These are phyloP conservation scores for Ascochyta clinopodiicola DNA, from an alignment of 2,329 filamentous ascomycete species.

Conservation along the genomic window DNA sequence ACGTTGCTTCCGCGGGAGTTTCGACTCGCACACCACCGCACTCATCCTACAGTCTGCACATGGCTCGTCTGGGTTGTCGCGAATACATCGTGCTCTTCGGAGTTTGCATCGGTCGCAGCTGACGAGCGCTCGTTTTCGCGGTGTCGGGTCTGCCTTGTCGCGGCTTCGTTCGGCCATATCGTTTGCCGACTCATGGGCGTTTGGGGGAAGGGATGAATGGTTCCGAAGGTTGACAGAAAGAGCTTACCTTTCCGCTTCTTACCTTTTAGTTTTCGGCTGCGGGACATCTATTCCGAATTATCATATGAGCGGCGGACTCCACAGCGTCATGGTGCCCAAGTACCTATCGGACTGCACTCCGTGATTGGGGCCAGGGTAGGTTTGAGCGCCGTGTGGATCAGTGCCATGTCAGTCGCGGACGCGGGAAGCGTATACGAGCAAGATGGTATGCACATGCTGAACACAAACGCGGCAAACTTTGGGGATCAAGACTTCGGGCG, in stretches of 20 bases:
- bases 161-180: constrained; percentile 17
- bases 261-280: constrained; percentile 7
- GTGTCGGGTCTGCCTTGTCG: constrained; percentile 26
- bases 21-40: constrained; percentile 52
- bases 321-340: constrained; percentile 16
- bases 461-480: background rate
- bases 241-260: constrained; percentile 5
- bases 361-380: constrained; percentile 15
- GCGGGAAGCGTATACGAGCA: constrained; percentile 1
- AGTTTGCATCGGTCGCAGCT: constrained; percentile 43
- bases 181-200: constrained; percentile 12
- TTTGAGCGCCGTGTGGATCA: constrained; percentile 18
- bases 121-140: constrained; percentile 39
- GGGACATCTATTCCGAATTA: constrained; percentile 10
- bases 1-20: constrained; percentile 53
- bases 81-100: constrained; percentile 38
- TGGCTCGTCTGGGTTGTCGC: constrained; percentile 34
- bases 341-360: constrained; percentile 19
- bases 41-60: constrained; percentile 51
- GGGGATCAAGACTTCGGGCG: background rate
- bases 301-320: constrained; percentile 11
- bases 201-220: constrained; percentile 5
- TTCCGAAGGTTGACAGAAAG: constrained; percentile 15
- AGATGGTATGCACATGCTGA: constrained; percentile 2
- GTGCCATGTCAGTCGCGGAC: constrained; percentile 16